Base-by-base conservation (phyloP, 352 stramenopile species). In the Globisporangium yorkense region DNA sequence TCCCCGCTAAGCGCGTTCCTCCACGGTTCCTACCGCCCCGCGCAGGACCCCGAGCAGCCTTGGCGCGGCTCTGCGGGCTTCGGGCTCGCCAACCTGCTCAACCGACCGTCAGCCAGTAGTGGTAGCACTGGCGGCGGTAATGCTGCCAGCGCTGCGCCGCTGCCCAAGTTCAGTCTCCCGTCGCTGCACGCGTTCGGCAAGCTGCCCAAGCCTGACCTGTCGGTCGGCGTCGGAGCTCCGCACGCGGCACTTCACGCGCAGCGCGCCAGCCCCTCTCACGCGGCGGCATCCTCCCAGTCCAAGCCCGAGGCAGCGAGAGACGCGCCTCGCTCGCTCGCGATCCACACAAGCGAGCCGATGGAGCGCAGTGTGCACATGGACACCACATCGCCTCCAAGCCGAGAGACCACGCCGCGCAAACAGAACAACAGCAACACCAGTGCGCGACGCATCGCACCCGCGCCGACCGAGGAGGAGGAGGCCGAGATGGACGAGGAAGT, bases 41-140 rank as follows among this genome's bases (percentile, higher is more conserved):
- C 56, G 65, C 54, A 91, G 79, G 77, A 91, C 65, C 60, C 73
- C 5, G 76, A 94, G 33, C 71, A 94, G 27, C 71, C 78, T 37
- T 94, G 84, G 84, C 69, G 78, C 43, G 60, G 69, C 33, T 83
- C 80, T 8, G 80, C 74, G 13, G 74, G 77, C 40, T 94, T 94
- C 56, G 81, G 81, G 29, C 74, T 94, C 58, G 84, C 84, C 31
- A 89, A 87, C 61, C 84, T 94, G 53, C 71, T 94, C 50, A 92
- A 94, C 57, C 78, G 78, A 13, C 15, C 51, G 37, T 37, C 51
- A 1, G 2, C 63, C 5, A 44, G 46, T 35, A 31, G 33, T 6
- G 20, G 31, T 33, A 40, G 40, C 65, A 61, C n/a, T 47, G 37
- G 37, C 41, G 40, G 6, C 7, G n/a, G 8, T 1, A 20, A 48